Evolutionary conservation across 2,329 filamentous ascomycete species (phyloP).

Genomic region (Nemania serpens): DNA sequence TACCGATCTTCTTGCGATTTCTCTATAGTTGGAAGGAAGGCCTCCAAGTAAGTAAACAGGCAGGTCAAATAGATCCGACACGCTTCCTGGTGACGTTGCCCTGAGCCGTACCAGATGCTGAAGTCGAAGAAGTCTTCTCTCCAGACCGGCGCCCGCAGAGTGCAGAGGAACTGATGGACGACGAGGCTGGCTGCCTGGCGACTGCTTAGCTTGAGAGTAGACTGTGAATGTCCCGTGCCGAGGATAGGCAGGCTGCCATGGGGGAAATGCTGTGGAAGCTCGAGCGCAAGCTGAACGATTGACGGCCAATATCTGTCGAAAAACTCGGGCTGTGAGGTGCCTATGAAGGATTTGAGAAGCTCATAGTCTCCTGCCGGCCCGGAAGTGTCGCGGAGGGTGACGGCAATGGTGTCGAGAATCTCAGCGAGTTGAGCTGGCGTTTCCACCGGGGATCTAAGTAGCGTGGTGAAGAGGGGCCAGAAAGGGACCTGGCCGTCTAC

Average conservation of each 20-base stretch:
- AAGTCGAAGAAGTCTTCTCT: constrained; percentile 19
- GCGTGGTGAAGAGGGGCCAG: constrained; percentile 5
- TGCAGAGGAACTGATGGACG: constrained; percentile 15
- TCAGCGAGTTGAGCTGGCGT: constrained; percentile 7
- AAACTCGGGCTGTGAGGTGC: neutral
- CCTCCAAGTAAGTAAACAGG: constrained; percentile 6
- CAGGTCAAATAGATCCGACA: constrained; percentile 16
- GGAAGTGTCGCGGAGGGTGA: constrained; percentile 10
- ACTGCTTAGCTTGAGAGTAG: constrained; percentile 6
- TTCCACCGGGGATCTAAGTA: neutral
- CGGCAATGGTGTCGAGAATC: constrained; percentile 15
- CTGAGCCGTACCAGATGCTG: constrained; percentile 15
- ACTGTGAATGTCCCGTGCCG: neutral
- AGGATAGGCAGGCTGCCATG: constrained; percentile 5
- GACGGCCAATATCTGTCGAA: constrained; percentile 9
- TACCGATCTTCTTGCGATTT: neutral
- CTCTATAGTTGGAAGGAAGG: neutral
- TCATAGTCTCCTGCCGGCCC: constrained; percentile 9
- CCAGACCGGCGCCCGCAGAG: neutral
- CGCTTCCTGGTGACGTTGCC: constrained; percentile 11
- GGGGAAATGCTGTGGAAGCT: constrained; percentile 13
- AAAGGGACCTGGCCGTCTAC: constrained; percentile 5
- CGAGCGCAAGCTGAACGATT: constrained; percentile 14
- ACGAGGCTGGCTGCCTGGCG: constrained; percentile 9
- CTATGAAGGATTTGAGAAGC: constrained; percentile 5